Percentiles rank a stretch among this genome's conserved stretches.
Conservation (phyloP, 2,329 filamentous ascomycete genomes). For the Chrysoporthe deuterocubensis region DNA sequence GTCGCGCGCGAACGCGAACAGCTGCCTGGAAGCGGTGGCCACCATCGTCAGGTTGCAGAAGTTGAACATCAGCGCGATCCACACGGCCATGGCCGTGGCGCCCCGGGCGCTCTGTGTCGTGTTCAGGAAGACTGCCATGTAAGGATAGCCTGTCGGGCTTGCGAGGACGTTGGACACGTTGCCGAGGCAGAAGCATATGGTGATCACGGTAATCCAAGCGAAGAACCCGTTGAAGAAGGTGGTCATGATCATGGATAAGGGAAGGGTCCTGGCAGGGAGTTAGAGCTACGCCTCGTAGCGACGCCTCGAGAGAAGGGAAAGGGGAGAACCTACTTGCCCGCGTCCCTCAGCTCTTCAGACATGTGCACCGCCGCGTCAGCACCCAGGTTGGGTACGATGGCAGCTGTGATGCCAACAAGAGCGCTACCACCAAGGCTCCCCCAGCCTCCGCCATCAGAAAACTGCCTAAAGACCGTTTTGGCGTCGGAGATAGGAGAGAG, state of each 20-base stretch:
- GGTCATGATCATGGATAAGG: conserved; percentile 40
- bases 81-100: conserved; percentile 35
- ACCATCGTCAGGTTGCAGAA: conserved; percentile 36
- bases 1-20: conserved; percentile 42
- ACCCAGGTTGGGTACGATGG: conserved; percentile 40
- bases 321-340: conserved; percentile 15
- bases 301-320: background rate
- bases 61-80: conserved; percentile 35
- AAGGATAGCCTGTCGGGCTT: conserved; percentile 35
- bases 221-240: conserved; percentile 39
- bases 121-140: conserved; percentile 38
- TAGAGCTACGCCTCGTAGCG: background rate
- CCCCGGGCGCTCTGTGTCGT: conserved; percentile 30
- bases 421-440: conserved; percentile 40
- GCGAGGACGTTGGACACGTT: conserved; percentile 13
- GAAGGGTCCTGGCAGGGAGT: conserved; percentile 32
- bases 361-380: conserved; percentile 38
- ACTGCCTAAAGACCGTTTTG: conserved; percentile 37
- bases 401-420: conserved; percentile 44
- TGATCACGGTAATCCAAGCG: conserved; percentile 39
- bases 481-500: conserved; percentile 38
- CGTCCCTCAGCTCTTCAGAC: conserved; percentile 40
- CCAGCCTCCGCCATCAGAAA: conserved; percentile 40
- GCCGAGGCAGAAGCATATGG: conserved; percentile 27
- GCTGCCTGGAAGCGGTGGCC: conserved; percentile 37